Percentiles rank a stretch among this genome's conserved stretches.
Evolutionary conservation across 805 yeast genomes (phyloP).

Genomic region (Debaryomyces maramus): DNA sequence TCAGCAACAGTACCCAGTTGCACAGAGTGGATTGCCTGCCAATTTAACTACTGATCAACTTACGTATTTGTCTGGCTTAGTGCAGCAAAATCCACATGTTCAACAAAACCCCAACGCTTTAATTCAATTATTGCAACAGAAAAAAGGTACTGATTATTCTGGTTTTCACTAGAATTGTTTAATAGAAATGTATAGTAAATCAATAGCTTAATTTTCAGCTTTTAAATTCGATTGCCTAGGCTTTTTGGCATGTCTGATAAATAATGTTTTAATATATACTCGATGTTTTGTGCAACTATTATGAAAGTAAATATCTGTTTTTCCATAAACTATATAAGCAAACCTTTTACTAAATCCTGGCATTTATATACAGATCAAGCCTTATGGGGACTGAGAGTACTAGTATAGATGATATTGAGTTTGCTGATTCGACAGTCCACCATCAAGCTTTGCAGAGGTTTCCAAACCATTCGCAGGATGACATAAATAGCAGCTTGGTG

Average conservation of each 20-base stretch:
- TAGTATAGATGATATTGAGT: constrained; percentile 1
- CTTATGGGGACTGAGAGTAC: constrained; percentile 1
- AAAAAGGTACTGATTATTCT: not conserved
- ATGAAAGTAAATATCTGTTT: not conserved
- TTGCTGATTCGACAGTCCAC: constrained; percentile 1
- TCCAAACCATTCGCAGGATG: constrained; percentile 3
- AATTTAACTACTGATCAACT: constrained; percentile 11
- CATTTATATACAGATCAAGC: too few species aligned
- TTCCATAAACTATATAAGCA: too few species aligned
- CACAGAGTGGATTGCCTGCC: not conserved
- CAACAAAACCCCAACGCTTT: constrained; percentile 13
- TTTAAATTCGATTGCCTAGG: too few species aligned
- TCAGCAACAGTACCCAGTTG: not conserved
- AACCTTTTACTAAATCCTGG: too few species aligned
- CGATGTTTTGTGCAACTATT: not conserved
- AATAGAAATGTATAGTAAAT: not conserved
- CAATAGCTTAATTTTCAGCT: not conserved
- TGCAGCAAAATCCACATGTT: constrained; percentile 18
- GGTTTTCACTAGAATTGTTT: not conserved
- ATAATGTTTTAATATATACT: not conserved
- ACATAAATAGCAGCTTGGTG: constrained; percentile 29
- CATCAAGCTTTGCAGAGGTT: not conserved
- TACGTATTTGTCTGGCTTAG: constrained; percentile 10
- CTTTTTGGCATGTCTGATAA: too few species aligned
- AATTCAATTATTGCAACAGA: constrained; percentile 11